Evolutionary conservation across 805 yeast species (phyloP).

Genomic region (Teunomyces aglyptinius): DNA sequence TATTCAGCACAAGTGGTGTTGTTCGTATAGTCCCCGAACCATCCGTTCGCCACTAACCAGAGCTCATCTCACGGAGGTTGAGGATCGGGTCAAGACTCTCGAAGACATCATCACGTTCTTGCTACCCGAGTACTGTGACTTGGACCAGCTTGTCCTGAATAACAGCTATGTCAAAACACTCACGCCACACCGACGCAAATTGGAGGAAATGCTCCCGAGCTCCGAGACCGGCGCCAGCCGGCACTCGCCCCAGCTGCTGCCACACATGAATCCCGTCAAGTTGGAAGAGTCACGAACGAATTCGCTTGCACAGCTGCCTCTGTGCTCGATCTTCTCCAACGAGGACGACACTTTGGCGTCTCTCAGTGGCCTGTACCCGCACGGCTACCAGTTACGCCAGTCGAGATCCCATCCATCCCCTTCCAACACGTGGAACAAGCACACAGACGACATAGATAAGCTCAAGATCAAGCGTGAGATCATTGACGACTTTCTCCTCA

Average conservation of each 20-base stretch:
- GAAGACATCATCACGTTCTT: slow-evolving; percentile 31
- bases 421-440: slow-evolving; percentile 2
- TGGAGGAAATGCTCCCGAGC: not conserved
- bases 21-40: slow-evolving; percentile 74
- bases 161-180: slow-evolving; percentile 14
- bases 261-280: slow-evolving; percentile 1
- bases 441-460: slow-evolving; percentile 14
- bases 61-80: slow-evolving; percentile 76
- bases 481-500: slow-evolving; percentile 37
- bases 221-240: not conserved
- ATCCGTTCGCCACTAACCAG: slow-evolving; percentile 81
- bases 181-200: not conserved
- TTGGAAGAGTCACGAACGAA: slow-evolving; percentile 4
- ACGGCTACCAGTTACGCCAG: slow-evolving; percentile 11
- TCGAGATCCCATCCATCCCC: slow-evolving; percentile 14
- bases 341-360: slow-evolving; percentile 12
- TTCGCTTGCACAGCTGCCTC: slow-evolving; percentile 23
- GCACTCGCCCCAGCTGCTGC: slow-evolving; percentile 3
- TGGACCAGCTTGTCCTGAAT: slow-evolving; percentile 17
- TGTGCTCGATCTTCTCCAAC: slow-evolving; percentile 25
- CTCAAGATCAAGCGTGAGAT: slow-evolving; percentile 37
- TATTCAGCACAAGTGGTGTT: slow-evolving; percentile 65
- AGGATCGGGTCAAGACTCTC: slow-evolving; percentile 39
- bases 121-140: slow-evolving; percentile 24
- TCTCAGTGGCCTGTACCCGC: not conserved